Base-by-base conservation (phyloP, 495 filamentous ascomycete genomes). In the Penicillium steckii region DNA sequence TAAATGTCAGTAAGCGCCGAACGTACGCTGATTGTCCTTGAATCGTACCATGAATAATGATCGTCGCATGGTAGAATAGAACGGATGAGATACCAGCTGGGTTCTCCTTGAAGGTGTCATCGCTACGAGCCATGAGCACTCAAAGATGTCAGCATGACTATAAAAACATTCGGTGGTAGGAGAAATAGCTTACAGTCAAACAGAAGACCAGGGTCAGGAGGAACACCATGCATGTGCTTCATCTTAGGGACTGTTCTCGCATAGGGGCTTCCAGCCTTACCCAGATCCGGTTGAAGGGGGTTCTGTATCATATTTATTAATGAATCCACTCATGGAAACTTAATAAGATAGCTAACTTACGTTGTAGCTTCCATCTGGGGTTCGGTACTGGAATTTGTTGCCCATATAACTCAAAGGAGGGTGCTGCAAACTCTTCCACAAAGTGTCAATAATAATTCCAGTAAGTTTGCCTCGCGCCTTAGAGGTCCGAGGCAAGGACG, bases 321-420 rank as follows among this genome's bases (percentile, higher is more conserved):
- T n/a, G n/a, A n/a, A n/a, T n/a, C n/a, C n/a, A n/a, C n/a, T n/a
- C n/a, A n/a, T n/a, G n/a, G n/a, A n/a, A n/a, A n/a, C n/a, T n/a
- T n/a, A n/a, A n/a, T n/a, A n/a, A n/a, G n/a, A n/a, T n/a, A n/a
- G n/a, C n/a, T n/a, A n/a, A n/a, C n/a, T n/a, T n/a, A n/a, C n/a
- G 61, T 84, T 83, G 59, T 82, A 78, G 0, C 82, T 87, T 15
- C 87, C 87, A 72, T 91, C 87, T 2, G 85, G 85, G 38, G 76
- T 77, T 12, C 87, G 79, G 59, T 89, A 91, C 48, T 74, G 62
- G 57, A 77, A 85, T 37, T 86, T 77, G 44, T 85, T 79, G 18
- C 86, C 86, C 57, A 89, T 70, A 56, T 81, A 89, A 37, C 75
- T 79, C n/a, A n/a, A n/a, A 23, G 78, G 75, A 17, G 78, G 78